These are phyloP conservation scores for Microcos paniculata DNA, from an alignment of 345 rosid species.

Conservation along the genomic window DNA sequence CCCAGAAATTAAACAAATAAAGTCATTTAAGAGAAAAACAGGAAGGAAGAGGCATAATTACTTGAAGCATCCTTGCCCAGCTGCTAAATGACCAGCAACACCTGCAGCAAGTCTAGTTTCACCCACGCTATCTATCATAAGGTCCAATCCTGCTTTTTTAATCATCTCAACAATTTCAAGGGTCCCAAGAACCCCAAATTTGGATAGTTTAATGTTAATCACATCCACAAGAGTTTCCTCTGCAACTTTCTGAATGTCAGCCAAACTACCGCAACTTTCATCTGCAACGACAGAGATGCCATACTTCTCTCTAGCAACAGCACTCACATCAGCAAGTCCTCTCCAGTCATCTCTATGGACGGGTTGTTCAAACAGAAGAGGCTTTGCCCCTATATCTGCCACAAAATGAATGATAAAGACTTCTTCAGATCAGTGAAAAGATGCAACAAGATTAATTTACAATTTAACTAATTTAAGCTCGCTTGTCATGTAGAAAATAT, in stretches of 20 bases:
- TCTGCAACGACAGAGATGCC: slow-evolving; percentile 19
- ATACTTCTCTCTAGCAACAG: slow-evolving; percentile 15
- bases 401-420: neutral
- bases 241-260: slow-evolving; percentile 3
- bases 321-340: slow-evolving; percentile 18
- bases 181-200: slow-evolving; percentile 20
- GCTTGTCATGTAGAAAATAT: neutral
- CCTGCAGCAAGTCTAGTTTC: slow-evolving; percentile 22
- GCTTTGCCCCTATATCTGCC: slow-evolving; percentile 1
- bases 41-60: neutral
- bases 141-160: slow-evolving; percentile 8
- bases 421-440: neutral
- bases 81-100: slow-evolving; percentile 23
- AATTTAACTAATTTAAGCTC: neutral
- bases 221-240: slow-evolving; percentile 17
- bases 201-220: slow-evolving; percentile 19
- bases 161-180: slow-evolving; percentile 13
- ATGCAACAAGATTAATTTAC: neutral
- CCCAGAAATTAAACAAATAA: neutral
- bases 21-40: neutral
- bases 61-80: slow-evolving; percentile 19
- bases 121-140: slow-evolving; percentile 11
- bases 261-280: slow-evolving; percentile 14
- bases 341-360: slow-evolving; percentile 19
- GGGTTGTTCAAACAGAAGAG: slow-evolving; percentile 18